A percentile compares a stretch with the other conserved stretches of the same genome.
Conservation (phyloP, 225 moss, liverwort and hornwort species). For the Marchantia polymorpha region DNA sequence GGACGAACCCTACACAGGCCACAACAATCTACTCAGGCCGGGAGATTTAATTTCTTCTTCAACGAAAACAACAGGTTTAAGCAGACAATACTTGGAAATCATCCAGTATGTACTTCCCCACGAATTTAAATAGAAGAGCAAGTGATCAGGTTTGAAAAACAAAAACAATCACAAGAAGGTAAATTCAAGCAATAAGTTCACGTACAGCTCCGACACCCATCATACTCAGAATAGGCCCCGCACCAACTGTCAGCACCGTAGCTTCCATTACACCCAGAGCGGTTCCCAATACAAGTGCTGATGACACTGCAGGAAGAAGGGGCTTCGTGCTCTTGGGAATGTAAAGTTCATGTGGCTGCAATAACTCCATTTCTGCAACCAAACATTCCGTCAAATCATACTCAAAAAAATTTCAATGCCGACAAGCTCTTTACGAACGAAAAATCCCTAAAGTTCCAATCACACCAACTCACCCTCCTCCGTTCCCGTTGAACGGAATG, state of each 20-base stretch:
- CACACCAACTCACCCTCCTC: conserved; percentile 18
- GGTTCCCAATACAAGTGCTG: conserved; percentile 58
- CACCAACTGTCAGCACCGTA: conserved; percentile 36
- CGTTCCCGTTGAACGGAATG: neutral
- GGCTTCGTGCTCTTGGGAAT: conserved; percentile 45
- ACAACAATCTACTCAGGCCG: neutral
- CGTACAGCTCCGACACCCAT: conserved; percentile 48
- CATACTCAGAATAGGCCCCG: conserved; percentile 40
- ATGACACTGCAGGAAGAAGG: conserved; percentile 69
- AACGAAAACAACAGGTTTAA: neutral
- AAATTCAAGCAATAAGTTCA: neutral
- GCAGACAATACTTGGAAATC: no score
- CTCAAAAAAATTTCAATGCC: neutral
- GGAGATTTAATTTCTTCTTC: neutral
- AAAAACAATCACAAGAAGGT: no score
- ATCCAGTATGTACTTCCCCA: no score
- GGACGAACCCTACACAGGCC: conserved; percentile 50
- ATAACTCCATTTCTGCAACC: conserved; percentile 31
- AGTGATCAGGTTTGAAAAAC: no score
- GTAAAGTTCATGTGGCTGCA: conserved; percentile 17
- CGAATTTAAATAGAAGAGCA: no score
- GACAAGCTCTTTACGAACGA: neutral
- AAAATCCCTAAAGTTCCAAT: no score
- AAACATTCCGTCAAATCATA: conserved; percentile 24
- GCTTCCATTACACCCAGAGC: conserved; percentile 42